These are phyloP conservation scores for Vitellaria paradoxa DNA, from an alignment of 179 eudicot species.

Conservation along the genomic window DNA sequence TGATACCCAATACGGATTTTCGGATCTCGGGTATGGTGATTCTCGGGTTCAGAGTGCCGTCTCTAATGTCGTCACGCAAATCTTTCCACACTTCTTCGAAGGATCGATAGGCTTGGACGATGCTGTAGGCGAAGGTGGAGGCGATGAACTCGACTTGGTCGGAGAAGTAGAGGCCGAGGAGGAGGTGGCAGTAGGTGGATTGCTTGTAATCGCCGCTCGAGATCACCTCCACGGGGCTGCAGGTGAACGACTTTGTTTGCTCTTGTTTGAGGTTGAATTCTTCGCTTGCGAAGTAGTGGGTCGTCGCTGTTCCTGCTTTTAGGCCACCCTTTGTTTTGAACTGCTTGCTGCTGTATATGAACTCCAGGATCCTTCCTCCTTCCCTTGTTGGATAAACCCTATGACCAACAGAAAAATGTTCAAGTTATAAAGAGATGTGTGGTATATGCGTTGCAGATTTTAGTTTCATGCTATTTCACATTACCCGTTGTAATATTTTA, in stretches of 20 bases:
- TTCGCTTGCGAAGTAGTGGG: constrained; percentile 59
- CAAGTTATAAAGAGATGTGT: too few relatives aligned
- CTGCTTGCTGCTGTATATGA: constrained; percentile 70
- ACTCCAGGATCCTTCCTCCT: constrained; percentile 60
- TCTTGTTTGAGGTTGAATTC: constrained; percentile 61
- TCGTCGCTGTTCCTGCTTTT: constrained; percentile 70
- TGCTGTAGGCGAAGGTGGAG: constrained; percentile 62
- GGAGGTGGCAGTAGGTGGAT: constrained; percentile 74
- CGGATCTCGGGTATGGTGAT: constrained; percentile 40
- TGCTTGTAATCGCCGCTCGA: constrained; percentile 63
- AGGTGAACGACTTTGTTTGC: constrained; percentile 50
- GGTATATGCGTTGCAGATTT: too few relatives aligned
- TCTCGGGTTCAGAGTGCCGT: constrained; percentile 44
- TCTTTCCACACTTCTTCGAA: constrained; percentile 61
- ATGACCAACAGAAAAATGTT: neutral
- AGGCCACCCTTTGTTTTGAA: constrained; percentile 63
- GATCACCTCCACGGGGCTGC: constrained; percentile 67
- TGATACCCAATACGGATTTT: constrained; percentile 34
- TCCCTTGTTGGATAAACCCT: constrained; percentile 62
- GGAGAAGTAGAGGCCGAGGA: constrained; percentile 54
- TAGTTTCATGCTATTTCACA: too few relatives aligned
- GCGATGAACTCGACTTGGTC: constrained; percentile 53
- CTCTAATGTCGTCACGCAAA: constrained; percentile 42
- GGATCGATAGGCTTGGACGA: constrained; percentile 53
- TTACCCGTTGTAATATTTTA: too few relatives aligned